phyloP scores from a whole-genome alignment of 2,329 filamentous ascomycete species.

The Penicillium corylophilum region DNA sequence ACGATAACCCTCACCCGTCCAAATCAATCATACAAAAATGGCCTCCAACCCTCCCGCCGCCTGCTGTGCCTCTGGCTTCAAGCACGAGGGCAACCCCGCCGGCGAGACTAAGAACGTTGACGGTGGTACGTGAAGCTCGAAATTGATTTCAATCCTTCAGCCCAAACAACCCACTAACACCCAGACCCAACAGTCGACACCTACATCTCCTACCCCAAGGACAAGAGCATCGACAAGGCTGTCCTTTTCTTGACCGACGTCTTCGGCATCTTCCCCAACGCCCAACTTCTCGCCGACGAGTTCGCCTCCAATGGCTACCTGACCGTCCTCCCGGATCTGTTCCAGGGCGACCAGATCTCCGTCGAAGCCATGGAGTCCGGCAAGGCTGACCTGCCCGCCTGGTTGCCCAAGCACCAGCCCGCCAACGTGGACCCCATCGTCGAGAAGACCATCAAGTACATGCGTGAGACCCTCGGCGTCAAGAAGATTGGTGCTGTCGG shows the following conservation, averaged over 20 bases:
- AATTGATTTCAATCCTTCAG: too few species aligned
- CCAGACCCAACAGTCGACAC: slow-evolving; percentile 45
- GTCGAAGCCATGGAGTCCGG: slow-evolving; percentile 51
- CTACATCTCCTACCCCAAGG: slow-evolving; percentile 56
- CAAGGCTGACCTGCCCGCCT: slow-evolving; percentile 52
- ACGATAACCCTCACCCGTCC: neutral
- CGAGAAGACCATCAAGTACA: slow-evolving; percentile 51
- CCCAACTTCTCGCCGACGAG: slow-evolving; percentile 69
- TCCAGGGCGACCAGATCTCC: slow-evolving; percentile 63
- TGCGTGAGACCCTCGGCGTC: slow-evolving; percentile 56
- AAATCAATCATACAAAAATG: slow-evolving; percentile 38
- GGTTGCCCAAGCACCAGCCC: slow-evolving; percentile 52
- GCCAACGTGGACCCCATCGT: slow-evolving; percentile 55
- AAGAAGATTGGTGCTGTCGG: slow-evolving; percentile 65
- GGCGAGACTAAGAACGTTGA: slow-evolving; percentile 51
- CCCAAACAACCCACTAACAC: slow-evolving; percentile 2
- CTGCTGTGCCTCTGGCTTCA: slow-evolving; percentile 52
- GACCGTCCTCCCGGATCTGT: slow-evolving; percentile 67
- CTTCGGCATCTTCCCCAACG: slow-evolving; percentile 60
- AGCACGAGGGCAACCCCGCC: slow-evolving; percentile 51
- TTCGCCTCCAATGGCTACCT: slow-evolving; percentile 72
- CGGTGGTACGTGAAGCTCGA: slow-evolving; percentile 37
- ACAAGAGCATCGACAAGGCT: slow-evolving; percentile 52
- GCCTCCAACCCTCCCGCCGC: slow-evolving; percentile 51
- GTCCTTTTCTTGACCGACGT: slow-evolving; percentile 60